A percentile compares a stretch with the other conserved stretches of the same genome.
phyloP scores from a whole-genome alignment of 352 stramenopile species.

The Globisporangium ultimum region DNA sequence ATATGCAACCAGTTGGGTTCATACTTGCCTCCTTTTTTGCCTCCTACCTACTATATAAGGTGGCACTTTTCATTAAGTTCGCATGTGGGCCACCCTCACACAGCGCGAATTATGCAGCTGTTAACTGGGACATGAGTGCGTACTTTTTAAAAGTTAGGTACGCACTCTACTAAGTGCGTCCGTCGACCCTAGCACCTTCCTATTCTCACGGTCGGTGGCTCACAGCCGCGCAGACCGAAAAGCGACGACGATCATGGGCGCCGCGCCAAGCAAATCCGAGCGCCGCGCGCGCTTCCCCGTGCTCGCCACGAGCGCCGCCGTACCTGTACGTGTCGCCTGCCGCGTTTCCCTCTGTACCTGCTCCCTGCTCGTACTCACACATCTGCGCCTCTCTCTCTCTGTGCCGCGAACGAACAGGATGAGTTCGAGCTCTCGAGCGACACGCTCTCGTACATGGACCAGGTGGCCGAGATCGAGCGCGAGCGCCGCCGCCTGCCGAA shows the following conservation, averaged over 20 bases:
- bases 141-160: neutral
- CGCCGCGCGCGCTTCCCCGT: slow-evolving; percentile 43
- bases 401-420: slow-evolving; percentile 1
- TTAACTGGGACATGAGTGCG: too few species aligned
- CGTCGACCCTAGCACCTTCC: too few species aligned
- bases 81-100: neutral
- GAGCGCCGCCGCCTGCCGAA: slow-evolving; percentile 67
- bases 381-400: neutral
- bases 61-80: neutral
- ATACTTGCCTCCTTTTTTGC: too few species aligned
- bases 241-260: slow-evolving; percentile 37
- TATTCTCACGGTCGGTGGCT: slow-evolving; percentile 12
- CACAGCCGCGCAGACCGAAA: slow-evolving; percentile 9
- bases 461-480: slow-evolving; percentile 80
- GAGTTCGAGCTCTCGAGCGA: slow-evolving; percentile 30
- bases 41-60: too few species aligned
- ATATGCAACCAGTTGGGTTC: too few species aligned
- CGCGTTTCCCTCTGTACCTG: too few species aligned
- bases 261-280: slow-evolving; percentile 30
- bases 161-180: neutral
- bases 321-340: slow-evolving; percentile 32
- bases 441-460: slow-evolving; percentile 76
- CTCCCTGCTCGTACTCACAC: too few species aligned
- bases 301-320: slow-evolving; percentile 56
- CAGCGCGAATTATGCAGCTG: neutral